A percentile compares a stretch with the other conserved stretches of the same genome.
Conservation (phyloP, 306 rosid genomes). For the Vachellia collinsii region DNA sequence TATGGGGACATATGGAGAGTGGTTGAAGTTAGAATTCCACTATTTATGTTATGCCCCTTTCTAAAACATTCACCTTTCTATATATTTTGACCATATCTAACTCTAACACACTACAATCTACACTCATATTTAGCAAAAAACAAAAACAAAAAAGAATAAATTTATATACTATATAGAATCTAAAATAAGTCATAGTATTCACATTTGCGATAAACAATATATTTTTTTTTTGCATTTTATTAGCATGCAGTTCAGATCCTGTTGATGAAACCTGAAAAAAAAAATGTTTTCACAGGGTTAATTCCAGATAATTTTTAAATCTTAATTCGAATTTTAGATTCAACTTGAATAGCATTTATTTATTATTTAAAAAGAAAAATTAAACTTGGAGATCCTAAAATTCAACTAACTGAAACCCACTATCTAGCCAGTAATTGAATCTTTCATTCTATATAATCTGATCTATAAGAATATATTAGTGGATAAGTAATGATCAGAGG, state of each 20-base stretch:
- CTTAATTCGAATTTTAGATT: no score
- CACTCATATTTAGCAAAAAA: background rate
- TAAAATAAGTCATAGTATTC: background rate
- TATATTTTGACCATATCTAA: background rate
- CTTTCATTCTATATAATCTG: background rate
- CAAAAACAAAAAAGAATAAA: background rate
- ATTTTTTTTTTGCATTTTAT: background rate
- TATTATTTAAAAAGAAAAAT: background rate
- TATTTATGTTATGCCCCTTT: background rate
- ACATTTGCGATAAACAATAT: background rate
- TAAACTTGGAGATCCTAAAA: background rate
- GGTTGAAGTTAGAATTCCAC: slow-evolving; percentile 3
- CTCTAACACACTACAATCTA: background rate
- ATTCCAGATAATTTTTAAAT: background rate
- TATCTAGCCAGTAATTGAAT: background rate
- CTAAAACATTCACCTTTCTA: background rate
- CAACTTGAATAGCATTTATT: background rate
- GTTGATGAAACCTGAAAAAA: background rate
- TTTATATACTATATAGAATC: background rate
- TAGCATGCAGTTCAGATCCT: background rate
- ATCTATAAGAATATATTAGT: background rate
- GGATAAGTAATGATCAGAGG: background rate
- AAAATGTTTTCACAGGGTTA: background rate
- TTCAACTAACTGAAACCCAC: background rate
- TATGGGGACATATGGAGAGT: background rate